Base-by-base conservation (phyloP, 2,329 filamentous ascomycete species). In the Aspergillus vadensis region DNA sequence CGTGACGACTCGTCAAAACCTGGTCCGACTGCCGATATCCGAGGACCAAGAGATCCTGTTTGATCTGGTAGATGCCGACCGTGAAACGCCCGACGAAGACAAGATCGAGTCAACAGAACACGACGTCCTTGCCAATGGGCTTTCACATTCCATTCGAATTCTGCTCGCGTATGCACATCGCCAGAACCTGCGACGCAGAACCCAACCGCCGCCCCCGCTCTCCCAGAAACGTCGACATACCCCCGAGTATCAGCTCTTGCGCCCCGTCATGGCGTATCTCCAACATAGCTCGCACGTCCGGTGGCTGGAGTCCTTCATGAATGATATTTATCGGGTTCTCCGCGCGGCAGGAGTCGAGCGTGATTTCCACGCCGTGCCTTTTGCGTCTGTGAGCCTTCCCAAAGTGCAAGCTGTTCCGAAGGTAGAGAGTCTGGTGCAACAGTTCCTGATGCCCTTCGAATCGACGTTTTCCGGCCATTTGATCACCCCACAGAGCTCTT, bases 81-180 rank as follows among this genome's bases (percentile, higher is more conserved):
- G 70, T 10, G 64, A 77, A 17, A 68, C 70, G 5, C 57, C 67
- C 0, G 67, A 75, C 6, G 63, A 63, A 8, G 70, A 77, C 55
- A 62, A 72, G 25, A 55, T 72, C 36, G 60, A 59, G 8, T 58
- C 62, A 2, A 65, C 65, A 6, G 61, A 70, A 23, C 69, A 70
- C 38, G 75, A 67, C 63, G 70, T 67, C 66, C 78, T 90, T 23
- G 90, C 92, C 2, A 84, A 92, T 70, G 82, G 83, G 6, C 80
- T 92, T 27, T 84, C 86, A 2, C 80, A 90, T 53, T 83, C 86
- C 0, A 82, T 97, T 3, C 88, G 91, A 43, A 83, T 97, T 21
- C 82, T 97, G 2, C 85, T 98, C 7, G 86, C 85, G 52, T 88
- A 93, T 65, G 87, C 91, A 2, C 94, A 98, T 73, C 86, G 89